Evolutionary conservation across 2,329 filamentous ascomycete genomes (phyloP).

Genomic region (Cercospora sp.): DNA sequence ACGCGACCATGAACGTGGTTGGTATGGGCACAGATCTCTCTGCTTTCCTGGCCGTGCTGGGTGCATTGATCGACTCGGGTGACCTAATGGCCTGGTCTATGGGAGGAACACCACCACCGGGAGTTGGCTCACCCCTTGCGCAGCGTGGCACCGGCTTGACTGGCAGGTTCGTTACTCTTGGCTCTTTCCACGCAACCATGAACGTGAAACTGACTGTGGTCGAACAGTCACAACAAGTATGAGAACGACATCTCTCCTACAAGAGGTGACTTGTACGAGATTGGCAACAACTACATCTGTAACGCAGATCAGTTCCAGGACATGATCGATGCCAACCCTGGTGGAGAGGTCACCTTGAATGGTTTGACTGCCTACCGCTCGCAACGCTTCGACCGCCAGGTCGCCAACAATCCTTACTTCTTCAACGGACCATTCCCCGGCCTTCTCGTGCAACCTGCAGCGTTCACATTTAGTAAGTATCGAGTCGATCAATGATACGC

Average conservation of each 20-base stretch:
- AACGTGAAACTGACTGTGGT: not conserved
- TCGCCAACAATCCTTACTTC: conserved; percentile 39
- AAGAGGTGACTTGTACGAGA: conserved; percentile 37
- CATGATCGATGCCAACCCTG: conserved; percentile 32
- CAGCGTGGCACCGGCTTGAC: conserved; percentile 24
- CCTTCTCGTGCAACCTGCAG: conserved; percentile 27
- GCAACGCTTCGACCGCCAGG: conserved; percentile 25
- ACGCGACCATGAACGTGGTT: conserved; percentile 34
- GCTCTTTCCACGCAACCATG: not conserved
- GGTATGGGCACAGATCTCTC: conserved; percentile 39
- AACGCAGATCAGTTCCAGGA: conserved; percentile 33
- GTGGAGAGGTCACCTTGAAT: conserved; percentile 26
- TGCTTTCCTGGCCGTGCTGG: conserved; percentile 23
- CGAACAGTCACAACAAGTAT: conserved; percentile 38
- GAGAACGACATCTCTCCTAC: conserved; percentile 40
- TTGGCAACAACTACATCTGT: conserved; percentile 34
- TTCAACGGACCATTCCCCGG: conserved; percentile 16
- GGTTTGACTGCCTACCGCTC: conserved; percentile 22
- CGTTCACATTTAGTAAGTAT: conserved; percentile 25
- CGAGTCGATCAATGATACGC: not conserved
- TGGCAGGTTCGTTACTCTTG: conserved; percentile 8
- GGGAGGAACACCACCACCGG: conserved; percentile 23
- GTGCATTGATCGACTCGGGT: conserved; percentile 23
- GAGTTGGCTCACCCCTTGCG: conserved; percentile 14
- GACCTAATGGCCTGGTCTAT: conserved; percentile 22